phyloP scores from a whole-genome alignment of 2,329 filamentous ascomycete genomes.

The Albifimbria verrucaria region DNA sequence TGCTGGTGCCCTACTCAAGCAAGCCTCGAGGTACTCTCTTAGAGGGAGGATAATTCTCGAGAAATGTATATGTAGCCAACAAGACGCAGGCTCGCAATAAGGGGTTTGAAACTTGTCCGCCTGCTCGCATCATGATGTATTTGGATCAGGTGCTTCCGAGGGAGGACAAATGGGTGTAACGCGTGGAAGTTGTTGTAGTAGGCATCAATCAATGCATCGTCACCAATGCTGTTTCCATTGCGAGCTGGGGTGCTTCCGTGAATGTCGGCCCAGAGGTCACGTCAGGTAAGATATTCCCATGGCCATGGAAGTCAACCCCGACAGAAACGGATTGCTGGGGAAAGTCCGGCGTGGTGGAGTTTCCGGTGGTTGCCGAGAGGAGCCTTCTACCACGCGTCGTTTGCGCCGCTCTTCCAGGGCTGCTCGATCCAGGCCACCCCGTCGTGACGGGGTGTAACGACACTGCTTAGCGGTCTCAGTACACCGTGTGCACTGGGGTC shows the following conservation, averaged over 20 bases:
- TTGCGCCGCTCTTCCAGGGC: constrained; percentile 24
- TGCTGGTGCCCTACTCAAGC: constrained; percentile 4
- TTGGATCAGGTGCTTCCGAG: constrained; percentile 12
- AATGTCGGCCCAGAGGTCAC: constrained; percentile 3
- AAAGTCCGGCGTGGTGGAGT: background rate
- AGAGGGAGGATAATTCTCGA: constrained; percentile 7
- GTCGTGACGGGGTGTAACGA: constrained; percentile 47
- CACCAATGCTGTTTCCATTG: background rate
- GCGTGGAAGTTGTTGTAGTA: constrained; percentile 34
- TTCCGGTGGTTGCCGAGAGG: background rate
- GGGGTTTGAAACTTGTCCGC: constrained; percentile 11
- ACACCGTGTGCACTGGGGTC: constrained; percentile 45
- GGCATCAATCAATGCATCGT: constrained; percentile 22
- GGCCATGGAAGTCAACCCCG: background rate
- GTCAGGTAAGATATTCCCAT: background rate
- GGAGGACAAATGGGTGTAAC: constrained; percentile 27
- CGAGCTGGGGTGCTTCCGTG: background rate
- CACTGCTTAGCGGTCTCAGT: constrained; percentile 39
- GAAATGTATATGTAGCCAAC: constrained; percentile 30
- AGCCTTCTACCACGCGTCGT: constrained; percentile 5
- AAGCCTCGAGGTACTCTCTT: constrained; percentile 7
- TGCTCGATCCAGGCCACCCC: constrained; percentile 37
- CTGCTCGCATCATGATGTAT: constrained; percentile 4
- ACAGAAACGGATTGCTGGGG: background rate
- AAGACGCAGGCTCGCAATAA: constrained; percentile 25